A percentile compares a stretch with the other conserved stretches of the same genome.
phyloP scores from a whole-genome alignment of 192 early-diverging fungal species.

The Podila epicladia region DNA sequence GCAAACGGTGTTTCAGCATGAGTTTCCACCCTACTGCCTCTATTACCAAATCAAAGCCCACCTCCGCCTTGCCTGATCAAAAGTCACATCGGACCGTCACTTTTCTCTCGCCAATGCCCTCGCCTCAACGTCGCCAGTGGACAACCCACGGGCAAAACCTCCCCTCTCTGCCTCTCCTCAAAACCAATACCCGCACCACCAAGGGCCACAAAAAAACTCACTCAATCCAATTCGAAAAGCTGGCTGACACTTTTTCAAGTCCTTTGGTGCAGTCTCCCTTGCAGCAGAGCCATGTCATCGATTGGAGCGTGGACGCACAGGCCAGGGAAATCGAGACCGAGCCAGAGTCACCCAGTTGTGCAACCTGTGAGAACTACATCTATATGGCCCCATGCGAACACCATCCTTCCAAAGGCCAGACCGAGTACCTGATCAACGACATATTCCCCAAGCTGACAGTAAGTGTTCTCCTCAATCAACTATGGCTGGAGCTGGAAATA shows the following conservation, averaged over 20 bases:
- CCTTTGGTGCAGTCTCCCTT: conserved; percentile 5
- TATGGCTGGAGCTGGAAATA: no score
- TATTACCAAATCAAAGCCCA: background rate
- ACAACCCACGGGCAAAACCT: conserved; percentile 18
- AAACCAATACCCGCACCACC: conserved; percentile 15
- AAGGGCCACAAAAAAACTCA: conserved; percentile 26
- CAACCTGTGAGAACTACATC: conserved; percentile 32
- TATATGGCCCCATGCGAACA: conserved; percentile 49
- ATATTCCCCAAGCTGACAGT: conserved; percentile 50
- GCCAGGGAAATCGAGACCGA: background rate
- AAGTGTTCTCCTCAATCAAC: conserved; percentile 6
- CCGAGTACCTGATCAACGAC: conserved; percentile 50
- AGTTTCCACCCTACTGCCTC: background rate
- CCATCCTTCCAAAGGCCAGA: conserved; percentile 43
- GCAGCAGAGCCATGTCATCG: background rate
- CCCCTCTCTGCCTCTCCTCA: conserved; percentile 13
- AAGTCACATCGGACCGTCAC: background rate
- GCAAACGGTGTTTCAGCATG: background rate
- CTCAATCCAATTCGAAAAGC: conserved; percentile 34
- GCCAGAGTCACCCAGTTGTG: background rate
- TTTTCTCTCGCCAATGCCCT: conserved; percentile 3
- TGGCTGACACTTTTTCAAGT: conserved; percentile 25
- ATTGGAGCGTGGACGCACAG: background rate
- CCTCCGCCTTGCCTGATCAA: background rate
- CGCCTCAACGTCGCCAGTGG: conserved; percentile 11